phyloP scores from a whole-genome alignment of 164 flowering plant genomes.

The Macadamia tetraphylla region DNA sequence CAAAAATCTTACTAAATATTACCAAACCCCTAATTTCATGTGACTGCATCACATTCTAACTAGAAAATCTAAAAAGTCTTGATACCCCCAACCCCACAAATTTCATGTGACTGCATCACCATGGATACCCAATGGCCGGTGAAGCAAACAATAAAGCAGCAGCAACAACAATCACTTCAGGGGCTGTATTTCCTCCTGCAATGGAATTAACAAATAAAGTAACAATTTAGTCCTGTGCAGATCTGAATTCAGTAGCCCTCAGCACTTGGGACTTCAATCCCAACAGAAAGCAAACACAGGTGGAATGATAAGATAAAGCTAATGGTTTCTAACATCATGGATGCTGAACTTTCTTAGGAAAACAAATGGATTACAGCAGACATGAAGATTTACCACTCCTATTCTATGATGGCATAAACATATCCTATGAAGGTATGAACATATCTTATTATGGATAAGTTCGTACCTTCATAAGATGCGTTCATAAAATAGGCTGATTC shows the following conservation, averaged over 20 bases:
- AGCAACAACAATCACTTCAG: slow-evolving; percentile 46
- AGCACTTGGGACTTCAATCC: neutral
- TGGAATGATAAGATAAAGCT: neutral
- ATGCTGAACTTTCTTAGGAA: neutral
- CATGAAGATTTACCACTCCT: no score
- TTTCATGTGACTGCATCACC: slow-evolving; percentile 13
- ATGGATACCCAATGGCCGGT: slow-evolving; percentile 41
- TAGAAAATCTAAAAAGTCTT: no score
- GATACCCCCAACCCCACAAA: no score
- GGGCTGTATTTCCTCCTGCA: slow-evolving; percentile 21
- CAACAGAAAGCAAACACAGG: neutral
- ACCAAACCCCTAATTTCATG: no score
- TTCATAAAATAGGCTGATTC: no score
- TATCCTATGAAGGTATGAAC: no score
- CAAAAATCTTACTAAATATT: no score
- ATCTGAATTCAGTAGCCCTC: neutral
- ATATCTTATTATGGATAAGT: no score
- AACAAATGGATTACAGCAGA: neutral
- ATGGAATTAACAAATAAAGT: slow-evolving; percentile 3
- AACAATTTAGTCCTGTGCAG: neutral
- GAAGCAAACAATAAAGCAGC: slow-evolving; percentile 47
- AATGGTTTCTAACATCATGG: neutral
- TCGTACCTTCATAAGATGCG: no score
- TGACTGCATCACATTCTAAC: no score
- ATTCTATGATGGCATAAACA: no score